phyloP scores from a whole-genome alignment of 1,284 basidiomycete species.

The Porogramme epimiltina region DNA sequence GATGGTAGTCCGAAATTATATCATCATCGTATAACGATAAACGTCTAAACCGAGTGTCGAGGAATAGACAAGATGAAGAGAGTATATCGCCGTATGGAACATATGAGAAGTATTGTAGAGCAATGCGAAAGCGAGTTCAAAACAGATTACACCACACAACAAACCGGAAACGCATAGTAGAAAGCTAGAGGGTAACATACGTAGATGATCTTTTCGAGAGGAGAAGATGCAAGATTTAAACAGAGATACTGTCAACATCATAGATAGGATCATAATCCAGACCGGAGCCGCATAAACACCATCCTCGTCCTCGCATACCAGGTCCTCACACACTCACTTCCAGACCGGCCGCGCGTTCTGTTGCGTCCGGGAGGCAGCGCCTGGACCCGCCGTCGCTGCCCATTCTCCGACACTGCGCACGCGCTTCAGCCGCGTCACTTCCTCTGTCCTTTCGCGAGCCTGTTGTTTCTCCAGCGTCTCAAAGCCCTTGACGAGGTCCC shows the following conservation, averaged over 20 bases:
- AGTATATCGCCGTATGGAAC: background rate
- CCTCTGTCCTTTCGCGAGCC: conserved; percentile 24
- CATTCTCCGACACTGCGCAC: conserved; percentile 28
- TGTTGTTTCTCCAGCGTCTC: conserved; percentile 48
- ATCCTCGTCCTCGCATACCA: background rate
- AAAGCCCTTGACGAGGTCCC: conserved; percentile 64
- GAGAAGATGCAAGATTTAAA: background rate
- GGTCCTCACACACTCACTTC: conserved; percentile 18
- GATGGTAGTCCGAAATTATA: too few species aligned
- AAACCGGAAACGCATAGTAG: background rate
- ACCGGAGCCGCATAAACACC: background rate
- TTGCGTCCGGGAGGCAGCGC: conserved; percentile 4
- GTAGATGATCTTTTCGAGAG: background rate
- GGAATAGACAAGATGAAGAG: background rate
- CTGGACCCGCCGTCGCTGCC: conserved; percentile 16
- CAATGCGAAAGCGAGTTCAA: too few species aligned
- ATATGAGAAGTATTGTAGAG: background rate
- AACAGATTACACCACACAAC: background rate
- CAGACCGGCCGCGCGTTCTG: conserved; percentile 22
- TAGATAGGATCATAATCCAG: background rate
- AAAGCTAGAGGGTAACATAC: background rate
- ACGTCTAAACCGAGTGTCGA: too few species aligned
- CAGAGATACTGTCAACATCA: background rate
- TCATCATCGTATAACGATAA: too few species aligned
- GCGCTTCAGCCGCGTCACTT: conserved; percentile 25